Evolutionary conservation across 768 basidiomycete species (phyloP), one percentile per base, ranked within the genome.

Genomic region (Rhodotorula kratochvilovae): DNA sequence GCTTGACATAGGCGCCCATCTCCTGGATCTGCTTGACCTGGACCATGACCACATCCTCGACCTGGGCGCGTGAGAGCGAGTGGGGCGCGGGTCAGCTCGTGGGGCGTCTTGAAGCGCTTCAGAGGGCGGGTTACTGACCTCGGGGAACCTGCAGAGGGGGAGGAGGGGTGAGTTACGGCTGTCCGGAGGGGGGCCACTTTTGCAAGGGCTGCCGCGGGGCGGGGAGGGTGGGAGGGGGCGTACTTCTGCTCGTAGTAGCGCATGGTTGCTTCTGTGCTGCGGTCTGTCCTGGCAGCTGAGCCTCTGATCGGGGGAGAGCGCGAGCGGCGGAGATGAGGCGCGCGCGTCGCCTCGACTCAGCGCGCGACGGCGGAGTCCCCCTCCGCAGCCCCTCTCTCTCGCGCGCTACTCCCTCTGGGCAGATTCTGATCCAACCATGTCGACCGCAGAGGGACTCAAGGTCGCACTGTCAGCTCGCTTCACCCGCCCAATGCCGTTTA

Each of bases 1-100:
- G 85, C 79, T 97, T 97, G 74, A 99, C 96, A 80, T 99, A 98
- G 56, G 96, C 96, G 59, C 96, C 96, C 95, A 98, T 99, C 81
- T 99, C 95, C 63, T 93, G 92, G 78, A 99, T 99, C 83, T 96
- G 92, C 81, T 91, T 90, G 73, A 99, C 96, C 80, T 98, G 94
- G 21, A 99, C 96, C 95, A 98, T 97, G 81, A 98, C 96, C 62
- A 98, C 88, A 81, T 96, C 91, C 80, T 99, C 95, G 73, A 96
- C 91, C 81, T 97, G 91, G 36, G 45, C 25, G 73, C 27, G 53
- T n/a, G 39, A 13, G 8, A 48, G 27, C 35, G 45, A 1, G 39
- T 3, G 11, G 5, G 31, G 23, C 19, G 23, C 4, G 56, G 16
- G 36, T 50, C 54, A 55, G 68, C 19, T 0, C 5, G 5, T 12